Evolutionary conservation across 371 early-diverging fungal species (phyloP), one percentile per base, ranked within the genome.

Genomic region (Zancudomyces culisetae): DNA sequence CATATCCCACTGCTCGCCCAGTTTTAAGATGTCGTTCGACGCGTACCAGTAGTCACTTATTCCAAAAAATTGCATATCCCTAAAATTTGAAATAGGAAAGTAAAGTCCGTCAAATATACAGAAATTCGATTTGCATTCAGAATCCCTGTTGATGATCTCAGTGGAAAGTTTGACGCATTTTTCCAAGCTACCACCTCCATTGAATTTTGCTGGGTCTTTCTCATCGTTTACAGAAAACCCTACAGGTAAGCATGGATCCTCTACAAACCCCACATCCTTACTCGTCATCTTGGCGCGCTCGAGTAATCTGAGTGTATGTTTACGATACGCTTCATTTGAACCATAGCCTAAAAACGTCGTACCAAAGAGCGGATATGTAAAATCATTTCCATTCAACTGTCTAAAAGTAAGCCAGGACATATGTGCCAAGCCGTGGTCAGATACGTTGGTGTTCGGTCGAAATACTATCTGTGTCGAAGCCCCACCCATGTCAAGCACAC

Each of bases 41-140:
- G 92, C 81, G 72, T 93, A 93, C 87, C 90, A 96, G 65, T 87
- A 94, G 66, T 96, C 94, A 23, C 85, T 83, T 12, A 92, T 80
- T 12, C 90, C 96, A 12, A 94, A 74, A 58, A 92, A 94, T 43
- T 75, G 70, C 56, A 81, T 77, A 47, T 71, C 69, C 23, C 68
- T 71, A 70, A 82, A 85, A 57, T 82, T 81, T 15, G 86, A 79
- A 27, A 73, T 66, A 0, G 92, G 92, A 0, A 85, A 85, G 54
- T 88, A 87, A 3, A 86, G 85, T 42, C 90, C 93, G 48, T 87
- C 86, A 68, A 94, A 87, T 22, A 91, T 61, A 63, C 96, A 95
- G 0, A 93, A 92, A 41, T 74, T 60, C 0, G 74, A 70, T 0
- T 68, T 59, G 58, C 96, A 92, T n/a, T 70, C 68, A 2, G 69